Evolutionary conservation across 169 alveolate species (phyloP).

Genomic region (Perkinsus olseni): DNA sequence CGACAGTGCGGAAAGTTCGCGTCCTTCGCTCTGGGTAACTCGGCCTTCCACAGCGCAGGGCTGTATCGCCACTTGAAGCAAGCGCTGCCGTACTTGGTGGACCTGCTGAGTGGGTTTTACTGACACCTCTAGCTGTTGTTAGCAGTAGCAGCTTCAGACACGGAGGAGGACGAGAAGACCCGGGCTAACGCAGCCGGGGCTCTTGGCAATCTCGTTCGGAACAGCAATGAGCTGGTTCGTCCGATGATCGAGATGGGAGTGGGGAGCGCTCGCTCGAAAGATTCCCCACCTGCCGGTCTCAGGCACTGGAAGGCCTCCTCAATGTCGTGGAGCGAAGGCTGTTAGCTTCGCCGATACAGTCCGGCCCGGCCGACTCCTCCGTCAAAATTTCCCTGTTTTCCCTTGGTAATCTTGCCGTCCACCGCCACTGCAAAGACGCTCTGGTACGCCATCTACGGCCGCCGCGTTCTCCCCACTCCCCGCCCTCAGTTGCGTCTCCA

Average conservation of each 20-base stretch:
- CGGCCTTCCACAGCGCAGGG: conserved; percentile 69
- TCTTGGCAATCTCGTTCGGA: conserved; percentile 75
- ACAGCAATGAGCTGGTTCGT: conserved; percentile 52
- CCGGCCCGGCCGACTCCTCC: conserved; percentile 52
- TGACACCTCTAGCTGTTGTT: background rate
- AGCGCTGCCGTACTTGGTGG: conserved; percentile 65
- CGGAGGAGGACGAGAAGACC: conserved; percentile 73
- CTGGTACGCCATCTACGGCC: conserved; percentile 21
- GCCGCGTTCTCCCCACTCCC: background rate
- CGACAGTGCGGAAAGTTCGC: conserved; percentile 77
- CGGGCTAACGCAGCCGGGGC: conserved; percentile 87
- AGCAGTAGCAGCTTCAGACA: background rate
- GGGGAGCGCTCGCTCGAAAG: background rate
- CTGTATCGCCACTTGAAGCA: conserved; percentile 69
- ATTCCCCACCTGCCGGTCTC: background rate
- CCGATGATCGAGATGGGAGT: conserved; percentile 51
- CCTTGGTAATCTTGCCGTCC: conserved; percentile 70
- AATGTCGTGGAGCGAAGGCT: conserved; percentile 58
- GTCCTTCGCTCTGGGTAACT: conserved; percentile 82
- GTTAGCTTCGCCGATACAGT: background rate
- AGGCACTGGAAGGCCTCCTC: conserved; percentile 55
- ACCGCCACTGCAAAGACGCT: conserved; percentile 54
- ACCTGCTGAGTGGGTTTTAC: conserved; percentile 41
- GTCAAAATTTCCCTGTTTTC: conserved; percentile 73
- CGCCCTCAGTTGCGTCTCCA: background rate